Evolutionary conservation across 306 rosid species (phyloP), one percentile per base, ranked within the genome.

Genomic region (Prinsepia uniflora): DNA sequence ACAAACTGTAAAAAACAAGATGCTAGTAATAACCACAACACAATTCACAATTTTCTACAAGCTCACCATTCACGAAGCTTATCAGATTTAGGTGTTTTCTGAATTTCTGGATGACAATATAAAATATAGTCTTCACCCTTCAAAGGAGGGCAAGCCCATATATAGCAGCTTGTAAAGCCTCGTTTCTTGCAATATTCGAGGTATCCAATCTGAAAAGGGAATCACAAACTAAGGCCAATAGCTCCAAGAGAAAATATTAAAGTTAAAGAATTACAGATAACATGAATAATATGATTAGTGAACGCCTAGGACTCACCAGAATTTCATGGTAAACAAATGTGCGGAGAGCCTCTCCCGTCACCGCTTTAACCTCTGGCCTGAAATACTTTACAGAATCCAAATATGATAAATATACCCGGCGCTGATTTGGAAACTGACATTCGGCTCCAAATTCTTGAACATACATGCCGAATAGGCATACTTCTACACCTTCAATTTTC

Each of bases 111-210:
- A 80, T 95, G 99, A 78, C 98, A 93, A 71, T 93, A 93, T 76
- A 93, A 81, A 71, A 93, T 93, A 80, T 93, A 93, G 76, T 95
- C 99, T 95, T 95, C 99, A 78, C 99, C 99, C 97, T 95, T 95
- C 50, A 91, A 81, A 12, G 99, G 97, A 76, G 99, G 99, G 68
- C 97, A 95, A 7, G 99, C 99, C 99, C 99, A 95, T 71, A 95
- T 95, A 79, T 95, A 95, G 84, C 99, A 95, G 80, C 97, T 91
- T 48, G 99, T 89, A 77, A 89, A 91, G 69, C 99, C 99, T 54
- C 99, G 91, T 70, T 70, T 74, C 87, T 95, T 95, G 81, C 99
- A 95, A 80, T 95, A 95, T 41, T 95, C 99, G 57, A 95, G 99
- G 83, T 95, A 95, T 59, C 97, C 99, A 70, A 91, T 95, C 97